A percentile compares a stretch with the other conserved stretches of the same genome.
These are phyloP conservation scores for Melampsora allii-populina DNA, from an alignment of 1,284 basidiomycete genomes.

Conservation along the genomic window DNA sequence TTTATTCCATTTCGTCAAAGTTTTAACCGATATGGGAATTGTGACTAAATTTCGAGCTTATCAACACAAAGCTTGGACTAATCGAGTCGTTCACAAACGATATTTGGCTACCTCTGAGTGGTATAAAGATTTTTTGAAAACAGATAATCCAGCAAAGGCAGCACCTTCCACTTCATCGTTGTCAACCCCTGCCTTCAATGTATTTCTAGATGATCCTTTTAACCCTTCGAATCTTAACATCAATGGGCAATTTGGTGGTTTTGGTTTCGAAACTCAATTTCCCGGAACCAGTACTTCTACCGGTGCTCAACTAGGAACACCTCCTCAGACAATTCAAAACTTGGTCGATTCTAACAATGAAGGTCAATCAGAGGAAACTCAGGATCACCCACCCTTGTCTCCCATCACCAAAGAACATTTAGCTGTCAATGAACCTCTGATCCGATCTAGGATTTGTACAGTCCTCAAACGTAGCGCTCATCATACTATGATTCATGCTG, in stretches of 20 bases:
- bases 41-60: constrained; percentile 54
- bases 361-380: constrained; percentile 29
- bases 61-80: constrained; percentile 48
- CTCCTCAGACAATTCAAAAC: constrained; percentile 6
- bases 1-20: constrained; percentile 75
- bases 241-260: not conserved
- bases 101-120: constrained; percentile 48
- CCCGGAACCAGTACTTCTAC: constrained; percentile 33
- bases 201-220: constrained; percentile 5
- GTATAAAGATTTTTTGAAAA: constrained; percentile 40
- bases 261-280: constrained; percentile 31
- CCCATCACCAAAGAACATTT: constrained; percentile 46
- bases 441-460: constrained; percentile 45
- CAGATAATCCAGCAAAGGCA: constrained; percentile 22
- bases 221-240: constrained; percentile 1
- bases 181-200: constrained; percentile 17
- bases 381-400: constrained; percentile 38
- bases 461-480: constrained; percentile 44
- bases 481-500: constrained; percentile 46
- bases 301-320: not conserved
- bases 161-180: constrained; percentile 45
- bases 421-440: constrained; percentile 46
- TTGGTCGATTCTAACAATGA: constrained; percentile 4
- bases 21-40: constrained; percentile 66
- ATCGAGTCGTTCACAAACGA: constrained; percentile 50